Conservation (phyloP, 345 rosid genomes). For the Aquilaria malaccensis region DNA sequence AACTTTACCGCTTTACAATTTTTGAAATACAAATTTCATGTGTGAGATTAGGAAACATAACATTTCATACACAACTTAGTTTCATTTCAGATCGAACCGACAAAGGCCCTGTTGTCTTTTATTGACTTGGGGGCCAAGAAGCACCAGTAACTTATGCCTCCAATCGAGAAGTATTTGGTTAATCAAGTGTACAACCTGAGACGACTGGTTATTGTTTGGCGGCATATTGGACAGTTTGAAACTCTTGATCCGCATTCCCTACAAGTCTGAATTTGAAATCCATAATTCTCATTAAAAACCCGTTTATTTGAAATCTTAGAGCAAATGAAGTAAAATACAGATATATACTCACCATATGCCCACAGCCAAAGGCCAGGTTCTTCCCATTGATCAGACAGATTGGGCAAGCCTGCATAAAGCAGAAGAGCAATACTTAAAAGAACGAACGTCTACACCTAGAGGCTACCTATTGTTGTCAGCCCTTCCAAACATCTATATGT, state of each 20-base stretch:
- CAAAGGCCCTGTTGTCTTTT: no score
- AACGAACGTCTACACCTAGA: no score
- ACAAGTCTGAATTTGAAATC: constrained; percentile 40
- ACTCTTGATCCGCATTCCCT: constrained; percentile 47
- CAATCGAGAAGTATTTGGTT: no score
- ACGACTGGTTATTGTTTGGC: constrained; percentile 42
- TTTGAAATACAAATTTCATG: no score
- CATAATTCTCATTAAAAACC: not conserved
- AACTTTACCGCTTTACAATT: no score
- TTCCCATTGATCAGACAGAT: constrained; percentile 54
- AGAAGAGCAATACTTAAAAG: not conserved
- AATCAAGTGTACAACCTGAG: constrained; percentile 42
- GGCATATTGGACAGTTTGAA: constrained; percentile 57
- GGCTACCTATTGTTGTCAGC: no score
- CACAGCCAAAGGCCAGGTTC: constrained; percentile 60
- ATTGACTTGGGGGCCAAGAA: no score
- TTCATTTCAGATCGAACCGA: no score
- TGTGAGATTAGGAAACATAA: no score
- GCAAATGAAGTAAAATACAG: not conserved
- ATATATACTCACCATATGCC: constrained; percentile 57
- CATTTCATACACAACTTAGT: no score
- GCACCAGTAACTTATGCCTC: no score
- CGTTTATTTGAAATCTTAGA: not conserved
- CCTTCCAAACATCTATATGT: no score
- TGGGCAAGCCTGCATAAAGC: constrained; percentile 47